phyloP scores from a whole-genome alignment of 768 basidiomycete genomes.

The Pleurotus ostreatus region DNA sequence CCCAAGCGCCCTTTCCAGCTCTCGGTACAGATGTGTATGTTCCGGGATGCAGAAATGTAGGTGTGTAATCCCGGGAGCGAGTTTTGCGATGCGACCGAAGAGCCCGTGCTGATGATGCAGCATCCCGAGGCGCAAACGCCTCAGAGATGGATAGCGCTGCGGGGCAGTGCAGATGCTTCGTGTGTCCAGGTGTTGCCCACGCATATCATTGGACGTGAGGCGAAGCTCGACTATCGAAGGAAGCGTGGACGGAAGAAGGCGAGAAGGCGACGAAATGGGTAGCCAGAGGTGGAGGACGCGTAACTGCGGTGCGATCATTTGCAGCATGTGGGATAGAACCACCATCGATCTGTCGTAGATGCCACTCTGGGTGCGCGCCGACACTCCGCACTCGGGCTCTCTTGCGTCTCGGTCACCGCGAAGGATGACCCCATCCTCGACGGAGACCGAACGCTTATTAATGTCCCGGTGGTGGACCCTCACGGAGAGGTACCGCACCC shows the following conservation, averaged over 20 bases:
- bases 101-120: conserved; percentile 9
- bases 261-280: conserved; percentile 16
- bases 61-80: conserved; percentile 17
- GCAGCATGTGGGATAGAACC: not conserved
- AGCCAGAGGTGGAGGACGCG: conserved; percentile 18
- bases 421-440: not conserved
- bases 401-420: not conserved
- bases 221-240: conserved; percentile 1
- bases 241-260: conserved; percentile 17
- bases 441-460: conserved; percentile 2
- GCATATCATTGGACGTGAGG: conserved; percentile 2
- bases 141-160: conserved; percentile 6
- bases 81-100: conserved; percentile 19
- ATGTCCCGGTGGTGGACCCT: conserved; percentile 4
- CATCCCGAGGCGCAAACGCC: conserved; percentile 4
- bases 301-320: not conserved
- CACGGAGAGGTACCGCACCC: conserved; percentile 5
- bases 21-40: conserved; percentile 1
- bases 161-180: not conserved
- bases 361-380: not conserved
- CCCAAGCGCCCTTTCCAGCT: not conserved
- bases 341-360: conserved; percentile 2
- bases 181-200: not conserved
- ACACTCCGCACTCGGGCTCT: not conserved
- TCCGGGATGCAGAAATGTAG: conserved; percentile 13